Evolutionary conservation across 2,329 filamentous ascomycete genomes (phyloP), one percentile per base, ranked within the genome.

Genomic region (Fusarium globosum): DNA sequence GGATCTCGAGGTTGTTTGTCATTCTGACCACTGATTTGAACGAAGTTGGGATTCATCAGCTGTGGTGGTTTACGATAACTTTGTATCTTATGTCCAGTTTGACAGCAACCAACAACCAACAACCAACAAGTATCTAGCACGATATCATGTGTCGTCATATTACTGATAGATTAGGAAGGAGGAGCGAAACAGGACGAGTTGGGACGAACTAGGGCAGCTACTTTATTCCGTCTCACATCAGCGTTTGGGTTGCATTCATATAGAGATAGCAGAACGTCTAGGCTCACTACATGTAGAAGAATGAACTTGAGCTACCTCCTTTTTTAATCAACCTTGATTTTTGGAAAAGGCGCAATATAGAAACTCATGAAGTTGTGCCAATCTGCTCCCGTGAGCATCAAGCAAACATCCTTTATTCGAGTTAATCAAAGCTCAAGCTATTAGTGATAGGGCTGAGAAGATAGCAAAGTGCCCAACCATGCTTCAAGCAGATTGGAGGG

Each of bases 71-170:
- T 20, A 23, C 23, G 20, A 13, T 20, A 48, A 56, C 14, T 18
- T 18, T 1, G 10, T 26, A 15, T 61, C 21, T 68, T 68, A 66
- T 66, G 21, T 20, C 35, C 23, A 26, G 23, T 30, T 49, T 28
- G 23, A 67, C 18, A 26, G 18, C 28, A 46, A n/a, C 33, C 23
- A 21, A 21, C 41, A 46, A n/a, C 33, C 23, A 21, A 21, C 41
- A 21, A 18, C 42, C 21, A 21, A 23, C 15, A 23, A 26, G 23
- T 18, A 21, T 9, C 11, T 14, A 9, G 30, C 30, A 36, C 21
- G 46, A 30, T 23, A 18, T 20, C 36, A 41, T 33, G 33, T 67
- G 65, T 23, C 65, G 28, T 68, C 36, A 68, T 48, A 46, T 28
- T 21, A 39, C 33, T 30, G 57, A 39, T 60, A 21, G 36, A 60